Conservation (phyloP, 2,329 filamentous ascomycete genomes). For the Penicillium glabrum region DNA sequence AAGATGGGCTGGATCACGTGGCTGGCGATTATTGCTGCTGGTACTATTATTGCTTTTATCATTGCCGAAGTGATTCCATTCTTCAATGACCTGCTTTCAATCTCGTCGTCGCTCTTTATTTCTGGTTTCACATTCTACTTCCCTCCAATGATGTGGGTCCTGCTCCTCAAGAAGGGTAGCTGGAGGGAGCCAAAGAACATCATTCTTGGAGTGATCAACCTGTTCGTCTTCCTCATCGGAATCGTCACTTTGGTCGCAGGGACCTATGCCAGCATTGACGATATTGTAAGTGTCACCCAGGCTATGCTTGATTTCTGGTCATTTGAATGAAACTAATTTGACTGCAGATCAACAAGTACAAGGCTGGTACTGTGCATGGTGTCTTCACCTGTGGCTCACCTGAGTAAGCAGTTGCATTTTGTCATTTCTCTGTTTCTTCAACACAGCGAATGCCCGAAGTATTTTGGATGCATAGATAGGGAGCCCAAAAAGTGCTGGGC, state of each 20-base stretch:
- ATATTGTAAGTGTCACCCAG: not conserved
- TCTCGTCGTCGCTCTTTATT: not conserved
- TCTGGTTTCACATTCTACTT: slow-evolving; percentile 3
- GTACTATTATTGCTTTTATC: not conserved
- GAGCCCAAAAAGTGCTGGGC: not conserved
- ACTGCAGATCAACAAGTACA: not conserved
- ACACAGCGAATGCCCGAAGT: not conserved
- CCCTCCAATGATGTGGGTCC: not conserved
- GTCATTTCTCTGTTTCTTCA: not conserved
- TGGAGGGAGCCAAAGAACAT: slow-evolving; percentile 1
- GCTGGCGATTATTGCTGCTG: not conserved
- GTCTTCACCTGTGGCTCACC: slow-evolving; percentile 1
- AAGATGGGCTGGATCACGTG: slow-evolving; percentile 1
- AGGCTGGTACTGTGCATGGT: not conserved
- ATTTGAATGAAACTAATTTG: not conserved
- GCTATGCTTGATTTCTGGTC: not conserved
- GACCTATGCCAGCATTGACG: not conserved
- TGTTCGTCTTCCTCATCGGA: not conserved
- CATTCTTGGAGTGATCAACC: not conserved
- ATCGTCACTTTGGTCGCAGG: not conserved
- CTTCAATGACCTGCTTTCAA: not conserved
- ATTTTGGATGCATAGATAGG: not conserved
- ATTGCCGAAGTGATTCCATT: slow-evolving; percentile 1
- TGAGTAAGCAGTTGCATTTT: not conserved
- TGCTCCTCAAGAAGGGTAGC: slow-evolving; percentile 1